Evolutionary conservation across 2,329 filamentous ascomycete genomes (phyloP).

Genomic region (Penicillium italicum): DNA sequence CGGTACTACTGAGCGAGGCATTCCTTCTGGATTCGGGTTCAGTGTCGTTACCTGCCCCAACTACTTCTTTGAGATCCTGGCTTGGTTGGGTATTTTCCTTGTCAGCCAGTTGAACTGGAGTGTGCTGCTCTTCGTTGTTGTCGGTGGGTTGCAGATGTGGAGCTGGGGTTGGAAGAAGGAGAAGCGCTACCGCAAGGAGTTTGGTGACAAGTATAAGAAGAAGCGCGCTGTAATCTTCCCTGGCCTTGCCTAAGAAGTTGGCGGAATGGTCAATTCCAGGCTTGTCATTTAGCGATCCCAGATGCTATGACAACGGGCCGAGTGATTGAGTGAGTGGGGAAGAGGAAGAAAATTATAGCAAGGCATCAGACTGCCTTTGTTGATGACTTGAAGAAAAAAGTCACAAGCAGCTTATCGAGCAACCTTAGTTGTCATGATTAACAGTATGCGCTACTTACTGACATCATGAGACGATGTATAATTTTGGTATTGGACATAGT

Average conservation of each 20-base stretch:
- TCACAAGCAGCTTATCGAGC: not conserved
- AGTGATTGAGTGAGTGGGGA: not conserved
- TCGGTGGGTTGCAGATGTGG: conserved; percentile 76
- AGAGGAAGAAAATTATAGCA: not conserved
- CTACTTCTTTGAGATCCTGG: conserved; percentile 87
- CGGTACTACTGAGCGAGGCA: conserved; percentile 81
- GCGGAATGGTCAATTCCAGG: not conserved
- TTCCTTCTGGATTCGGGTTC: conserved; percentile 83
- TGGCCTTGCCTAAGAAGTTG: conserved; percentile 59
- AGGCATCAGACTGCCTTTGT: not conserved
- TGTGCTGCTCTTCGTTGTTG: conserved; percentile 69
- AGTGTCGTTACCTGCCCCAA: conserved; percentile 89
- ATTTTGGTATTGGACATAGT: conserved; percentile 15
- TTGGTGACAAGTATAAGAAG: conserved; percentile 90
- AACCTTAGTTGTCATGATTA: conserved; percentile 1
- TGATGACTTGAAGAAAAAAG: not conserved
- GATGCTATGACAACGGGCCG: not conserved
- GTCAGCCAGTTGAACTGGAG: conserved; percentile 71
- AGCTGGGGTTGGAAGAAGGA: conserved; percentile 91
- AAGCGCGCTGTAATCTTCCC: conserved; percentile 84
- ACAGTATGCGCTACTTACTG: conserved; percentile 2
- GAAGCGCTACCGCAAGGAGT: conserved; percentile 80
- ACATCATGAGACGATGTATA: not conserved
- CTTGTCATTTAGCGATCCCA: not conserved
- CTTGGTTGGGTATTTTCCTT: conserved; percentile 80